Conservation (phyloP, 176 grass and related monocot species). For the Oryza punctata region DNA sequence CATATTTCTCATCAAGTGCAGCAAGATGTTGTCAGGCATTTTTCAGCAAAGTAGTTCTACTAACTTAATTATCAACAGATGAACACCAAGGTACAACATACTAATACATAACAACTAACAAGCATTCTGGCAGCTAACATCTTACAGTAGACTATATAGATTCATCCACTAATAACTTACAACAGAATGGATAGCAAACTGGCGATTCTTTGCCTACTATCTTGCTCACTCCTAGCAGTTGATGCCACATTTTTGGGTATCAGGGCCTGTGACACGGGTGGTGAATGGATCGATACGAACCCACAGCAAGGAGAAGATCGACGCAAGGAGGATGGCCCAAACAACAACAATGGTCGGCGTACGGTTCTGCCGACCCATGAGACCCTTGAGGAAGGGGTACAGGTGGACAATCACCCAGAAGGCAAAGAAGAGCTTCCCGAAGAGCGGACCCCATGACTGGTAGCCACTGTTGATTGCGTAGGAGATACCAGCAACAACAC, state of each 20-base stretch:
- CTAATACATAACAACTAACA: slow-evolving; percentile 29
- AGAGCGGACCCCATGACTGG: slow-evolving; percentile 81
- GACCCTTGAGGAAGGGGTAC: slow-evolving; percentile 86
- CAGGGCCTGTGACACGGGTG: slow-evolving; percentile 62
- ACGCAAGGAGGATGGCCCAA: slow-evolving; percentile 78
- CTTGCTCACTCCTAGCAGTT: slow-evolving; percentile 56
- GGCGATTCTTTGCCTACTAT: slow-evolving; percentile 1
- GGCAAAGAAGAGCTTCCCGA: slow-evolving; percentile 80
- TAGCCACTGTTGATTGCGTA: slow-evolving; percentile 82
- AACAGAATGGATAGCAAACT: slow-evolving; percentile 9
- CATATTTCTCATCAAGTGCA: background rate
- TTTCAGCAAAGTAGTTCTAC: slow-evolving; percentile 22
- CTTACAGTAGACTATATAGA: slow-evolving; percentile 26
- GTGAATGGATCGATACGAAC: slow-evolving; percentile 87
- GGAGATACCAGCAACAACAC: slow-evolving; percentile 73
- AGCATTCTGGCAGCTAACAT: slow-evolving; percentile 19
- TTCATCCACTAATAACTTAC: slow-evolving; percentile 32
- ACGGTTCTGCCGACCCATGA: slow-evolving; percentile 77
- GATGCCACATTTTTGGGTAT: slow-evolving; percentile 57
- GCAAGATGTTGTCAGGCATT: slow-evolving; percentile 10
- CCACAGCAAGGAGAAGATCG: slow-evolving; percentile 80
- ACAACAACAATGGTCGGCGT: slow-evolving; percentile 76
- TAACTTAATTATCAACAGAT: slow-evolving; percentile 25
- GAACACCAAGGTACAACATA: slow-evolving; percentile 35
- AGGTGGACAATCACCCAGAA: slow-evolving; percentile 84